These are phyloP conservation scores for Fusarium sp. DNA, from an alignment of 2,329 filamentous ascomycete genomes.

Conservation along the genomic window DNA sequence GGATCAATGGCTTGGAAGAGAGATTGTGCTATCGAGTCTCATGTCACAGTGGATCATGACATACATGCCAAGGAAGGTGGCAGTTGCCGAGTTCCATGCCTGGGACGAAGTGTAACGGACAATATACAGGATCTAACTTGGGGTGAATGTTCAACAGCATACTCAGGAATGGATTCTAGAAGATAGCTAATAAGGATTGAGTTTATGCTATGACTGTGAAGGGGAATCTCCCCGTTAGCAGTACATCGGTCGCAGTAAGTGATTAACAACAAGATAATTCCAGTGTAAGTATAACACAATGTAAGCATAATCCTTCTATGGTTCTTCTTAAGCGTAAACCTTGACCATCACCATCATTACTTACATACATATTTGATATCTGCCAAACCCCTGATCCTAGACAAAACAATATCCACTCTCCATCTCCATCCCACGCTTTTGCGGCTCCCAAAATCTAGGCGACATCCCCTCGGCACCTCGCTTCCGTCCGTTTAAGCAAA, in stretches of 20 bases:
- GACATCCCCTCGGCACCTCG: conserved; percentile 39
- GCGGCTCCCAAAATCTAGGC: conserved; percentile 12
- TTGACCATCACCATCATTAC: not conserved
- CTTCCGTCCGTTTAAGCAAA: conserved; percentile 22
- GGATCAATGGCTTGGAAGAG: not conserved
- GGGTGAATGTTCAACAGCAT: not conserved
- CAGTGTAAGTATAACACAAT: not conserved
- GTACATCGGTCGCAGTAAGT: not conserved
- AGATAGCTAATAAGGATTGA: not conserved
- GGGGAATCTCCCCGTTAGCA: conserved; percentile 3
- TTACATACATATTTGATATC: not conserved
- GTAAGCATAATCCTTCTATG: not conserved
- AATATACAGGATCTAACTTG: not conserved
- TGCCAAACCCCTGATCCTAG: conserved; percentile 6
- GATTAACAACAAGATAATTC: not conserved
- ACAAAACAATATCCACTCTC: conserved; percentile 10
- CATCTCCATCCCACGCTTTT: conserved; percentile 19
- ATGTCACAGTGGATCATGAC: conserved; percentile 13
- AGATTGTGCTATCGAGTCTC: conserved; percentile 3
- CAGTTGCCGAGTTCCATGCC: conserved; percentile 33
- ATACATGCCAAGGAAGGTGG: conserved; percentile 31
- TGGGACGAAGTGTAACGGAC: not conserved
- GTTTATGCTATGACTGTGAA: not conserved
- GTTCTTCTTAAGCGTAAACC: not conserved
- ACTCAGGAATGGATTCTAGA: not conserved